Evolutionary conservation across 2,329 filamentous ascomycete species (phyloP), one percentile per base, ranked within the genome.

Genomic region (Periconia digitata): DNA sequence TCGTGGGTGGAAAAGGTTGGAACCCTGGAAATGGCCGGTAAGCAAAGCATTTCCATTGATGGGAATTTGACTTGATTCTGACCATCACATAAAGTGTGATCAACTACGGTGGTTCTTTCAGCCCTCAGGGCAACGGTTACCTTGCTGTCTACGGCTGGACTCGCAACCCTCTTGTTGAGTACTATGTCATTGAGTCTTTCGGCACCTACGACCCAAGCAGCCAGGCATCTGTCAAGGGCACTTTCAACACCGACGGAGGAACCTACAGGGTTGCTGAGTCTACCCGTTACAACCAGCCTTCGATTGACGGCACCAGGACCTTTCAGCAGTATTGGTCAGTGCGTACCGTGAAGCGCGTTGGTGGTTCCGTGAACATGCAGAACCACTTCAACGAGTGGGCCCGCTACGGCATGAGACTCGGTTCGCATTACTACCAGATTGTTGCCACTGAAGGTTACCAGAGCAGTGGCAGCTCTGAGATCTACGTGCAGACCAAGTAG

Each of bases 121-220:
- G 49, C 18, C 50, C 56, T 45, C 50, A 58, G 36, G 57, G 57
- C 1, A 61, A 59, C n/a, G 56, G 53, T 7, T 62, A 62, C 22
- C 55, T 66, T n/a, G 58, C 79, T 13, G 62, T 83, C 22, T 83
- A 84, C 55, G 80, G 80, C 23, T 84, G 81, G 79, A 79, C 76
- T 3, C 70, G 63, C 13, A 73, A 73, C 54, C 78, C 78, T 0
- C 67, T 81, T 10, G 70, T 82, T 55, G 80, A 83, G 54, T 32
- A 82, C 71, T 83, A 83, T 66, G 74, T 83, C 49, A 71, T 83
- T 53, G 80, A 83, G 51, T 69, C 70, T 8, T 77, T 74, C 55
- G 77, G 75, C 39, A 70, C 72, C 47, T 72, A 75, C 49, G 74
- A 72, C 22, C 76, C 77, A 4, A 70, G 71, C 54, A 72, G 74